Evolutionary conservation across 805 yeast species (phyloP), one percentile per base, ranked within the genome.

Genomic region (Yarrowia phangngaensis): DNA sequence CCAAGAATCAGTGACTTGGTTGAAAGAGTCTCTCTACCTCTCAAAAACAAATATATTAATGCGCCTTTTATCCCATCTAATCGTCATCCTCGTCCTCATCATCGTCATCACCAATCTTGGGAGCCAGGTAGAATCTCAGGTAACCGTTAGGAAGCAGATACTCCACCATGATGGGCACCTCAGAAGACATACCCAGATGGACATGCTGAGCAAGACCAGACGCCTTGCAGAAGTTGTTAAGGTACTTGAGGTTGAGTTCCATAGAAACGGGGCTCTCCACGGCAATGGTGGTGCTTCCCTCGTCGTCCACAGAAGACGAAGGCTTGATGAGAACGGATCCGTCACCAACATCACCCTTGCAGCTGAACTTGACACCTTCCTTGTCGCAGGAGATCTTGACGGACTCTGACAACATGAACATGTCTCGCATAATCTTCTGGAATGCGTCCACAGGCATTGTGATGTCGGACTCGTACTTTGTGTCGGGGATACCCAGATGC

Each of bases 81-180:
- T 30, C 48, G 12, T 41, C 48, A 8, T 41, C 34, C 48, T 41
- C 48, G 9, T 41, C 48, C 48, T 41, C 50, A 4, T 32, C 53
- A 56, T 84, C 92, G 55, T 85, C 95, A 55, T 89, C 97, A 56
- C 84, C 95, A 65, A 92, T 87, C 75, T 92, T 90, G 53, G 98
- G 98, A 59, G 98, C 98, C 66, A 92, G 76, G 77, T 85, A 92
- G 78, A 84, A 92, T 66, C 95, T 82, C 66, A 92, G 73, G 69
- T 86, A 85, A 49, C 98, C 98, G 66, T 90, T 84, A 54, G 87
- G 81, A 63, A 92, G 73, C 68, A 82, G 83, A 71, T 82, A 92
- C 70, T 90, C 97, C 63, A 92, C 87, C 65, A 88, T 71, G 31
- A 97, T 95, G 24, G 98, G 98, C 12, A 92, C 81, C 64, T 84